These are phyloP conservation scores for Pichia sp. DNA, from an alignment of 1,139 yeast species.

Conservation along the genomic window DNA sequence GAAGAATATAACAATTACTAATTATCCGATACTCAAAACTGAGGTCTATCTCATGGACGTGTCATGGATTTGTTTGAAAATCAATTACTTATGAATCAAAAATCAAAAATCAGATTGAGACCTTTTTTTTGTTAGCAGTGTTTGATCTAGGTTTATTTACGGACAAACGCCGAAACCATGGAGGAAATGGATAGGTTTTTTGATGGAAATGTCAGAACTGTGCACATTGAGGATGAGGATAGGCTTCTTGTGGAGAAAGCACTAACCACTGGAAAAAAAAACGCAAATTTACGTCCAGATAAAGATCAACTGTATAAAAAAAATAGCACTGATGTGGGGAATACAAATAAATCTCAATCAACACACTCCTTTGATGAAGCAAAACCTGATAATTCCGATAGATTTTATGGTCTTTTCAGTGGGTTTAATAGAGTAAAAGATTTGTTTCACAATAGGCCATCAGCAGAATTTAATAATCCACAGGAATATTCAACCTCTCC, in stretches of 20 bases:
- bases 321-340: neutral
- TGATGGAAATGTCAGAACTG: constrained; percentile 13
- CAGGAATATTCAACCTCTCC: no score
- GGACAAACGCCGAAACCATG: neutral
- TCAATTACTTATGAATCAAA: neutral
- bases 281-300: neutral
- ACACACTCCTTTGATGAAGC: neutral
- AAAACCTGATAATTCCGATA: neutral
- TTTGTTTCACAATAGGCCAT: neutral
- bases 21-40: neutral
- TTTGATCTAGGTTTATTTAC: neutral
- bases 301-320: neutral
- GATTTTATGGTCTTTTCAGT: neutral
- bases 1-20: neutral
- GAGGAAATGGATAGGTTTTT: constrained; percentile 12
- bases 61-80: neutral
- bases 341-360: neutral
- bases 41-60: neutral
- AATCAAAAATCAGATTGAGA: neutral
- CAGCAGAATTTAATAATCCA: neutral
- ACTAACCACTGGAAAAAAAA: neutral
- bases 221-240: constrained; percentile 12
- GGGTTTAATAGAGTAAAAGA: neutral
- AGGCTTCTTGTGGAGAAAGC: constrained; percentile 13
- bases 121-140: neutral